phyloP scores from a whole-genome alignment of 2,329 filamentous ascomycete genomes.

The Rachicladosporium sp. region DNA sequence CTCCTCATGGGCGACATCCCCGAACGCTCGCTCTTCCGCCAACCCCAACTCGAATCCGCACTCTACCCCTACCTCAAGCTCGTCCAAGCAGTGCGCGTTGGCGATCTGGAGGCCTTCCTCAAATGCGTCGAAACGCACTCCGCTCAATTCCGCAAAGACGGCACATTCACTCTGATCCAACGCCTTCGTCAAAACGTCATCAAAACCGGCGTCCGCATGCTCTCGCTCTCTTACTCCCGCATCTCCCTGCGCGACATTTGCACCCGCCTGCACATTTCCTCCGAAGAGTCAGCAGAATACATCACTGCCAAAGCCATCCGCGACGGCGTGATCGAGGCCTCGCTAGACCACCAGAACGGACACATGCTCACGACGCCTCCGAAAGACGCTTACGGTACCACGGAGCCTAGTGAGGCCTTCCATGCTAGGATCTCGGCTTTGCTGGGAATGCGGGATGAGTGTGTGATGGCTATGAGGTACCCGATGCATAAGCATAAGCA shows the following conservation, averaged over 20 bases:
- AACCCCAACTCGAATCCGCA: constrained; percentile 72
- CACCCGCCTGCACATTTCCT: constrained; percentile 82
- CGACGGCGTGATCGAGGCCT: constrained; percentile 93
- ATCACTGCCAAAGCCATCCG: constrained; percentile 98
- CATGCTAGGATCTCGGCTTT: constrained; percentile 92
- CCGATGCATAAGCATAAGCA: constrained; percentile 98
- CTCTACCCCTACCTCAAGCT: constrained; percentile 88
- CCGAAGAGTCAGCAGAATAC: constrained; percentile 95
- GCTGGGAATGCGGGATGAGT: constrained; percentile 87
- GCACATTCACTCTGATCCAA: constrained; percentile 88
- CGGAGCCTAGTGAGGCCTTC: constrained; percentile 93
- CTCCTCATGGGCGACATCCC: constrained; percentile 97
- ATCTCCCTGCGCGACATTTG: constrained; percentile 97
- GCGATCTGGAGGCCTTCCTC: constrained; percentile 87
- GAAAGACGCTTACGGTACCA: constrained; percentile 88
- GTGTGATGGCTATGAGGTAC: constrained; percentile 98
- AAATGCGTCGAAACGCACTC: constrained; percentile 71
- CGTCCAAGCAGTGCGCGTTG: constrained; percentile 91
- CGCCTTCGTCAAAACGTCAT: constrained; percentile 96
- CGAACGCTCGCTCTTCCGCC: constrained; percentile 85
- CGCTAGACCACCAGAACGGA: constrained; percentile 81
- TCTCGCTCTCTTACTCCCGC: constrained; percentile 93
- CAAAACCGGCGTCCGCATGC: constrained; percentile 98
- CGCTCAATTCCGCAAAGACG: constrained; percentile 79
- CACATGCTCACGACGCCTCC: constrained; percentile 99